These are phyloP conservation scores for Lachnellula occidentalis DNA, from an alignment of 2,329 filamentous ascomycete species.

Conservation along the genomic window DNA sequence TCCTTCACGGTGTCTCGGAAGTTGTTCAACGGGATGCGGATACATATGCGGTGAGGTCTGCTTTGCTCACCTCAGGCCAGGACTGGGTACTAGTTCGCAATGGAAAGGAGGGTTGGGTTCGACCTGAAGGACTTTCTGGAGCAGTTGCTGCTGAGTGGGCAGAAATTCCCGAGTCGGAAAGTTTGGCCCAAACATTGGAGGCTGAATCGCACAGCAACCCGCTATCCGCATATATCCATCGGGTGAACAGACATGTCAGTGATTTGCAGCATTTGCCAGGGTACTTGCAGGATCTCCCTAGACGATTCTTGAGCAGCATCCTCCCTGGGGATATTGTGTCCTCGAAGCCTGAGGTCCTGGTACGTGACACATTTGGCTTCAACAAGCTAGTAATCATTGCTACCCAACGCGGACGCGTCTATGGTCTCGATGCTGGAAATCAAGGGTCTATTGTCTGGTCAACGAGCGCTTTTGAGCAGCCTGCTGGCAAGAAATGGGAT, in stretches of 20 bases:
- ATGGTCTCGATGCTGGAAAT: conserved; percentile 72
- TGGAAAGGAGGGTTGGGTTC: conserved; percentile 72
- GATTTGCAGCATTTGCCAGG: conserved; percentile 73
- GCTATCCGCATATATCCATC: conserved; percentile 77
- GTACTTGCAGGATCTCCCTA: conserved; percentile 65
- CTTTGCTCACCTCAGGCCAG: conserved; percentile 58
- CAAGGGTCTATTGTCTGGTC: conserved; percentile 74
- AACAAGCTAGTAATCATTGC: conserved; percentile 78
- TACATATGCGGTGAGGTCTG: conserved; percentile 72
- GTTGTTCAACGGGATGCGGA: conserved; percentile 65
- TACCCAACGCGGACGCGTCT: conserved; percentile 72
- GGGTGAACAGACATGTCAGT: conserved; percentile 72
- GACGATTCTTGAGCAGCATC: conserved; percentile 58
- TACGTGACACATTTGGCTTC: conserved; percentile 77
- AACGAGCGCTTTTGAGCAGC: conserved; percentile 54
- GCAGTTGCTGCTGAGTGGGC: conserved; percentile 77
- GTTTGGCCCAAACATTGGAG: conserved; percentile 74
- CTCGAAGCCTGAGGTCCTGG: conserved; percentile 42
- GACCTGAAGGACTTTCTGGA: conserved; percentile 76
- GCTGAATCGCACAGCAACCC: conserved; percentile 81
- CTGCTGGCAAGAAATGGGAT: conserved; percentile 53
- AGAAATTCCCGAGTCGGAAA: conserved; percentile 67
- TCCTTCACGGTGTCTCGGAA: conserved; percentile 71
- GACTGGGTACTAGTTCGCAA: conserved; percentile 85
- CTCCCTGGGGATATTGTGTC: conserved; percentile 46